phyloP scores from a whole-genome alignment of 345 rosid genomes.

The Bruguiera sexangula region DNA sequence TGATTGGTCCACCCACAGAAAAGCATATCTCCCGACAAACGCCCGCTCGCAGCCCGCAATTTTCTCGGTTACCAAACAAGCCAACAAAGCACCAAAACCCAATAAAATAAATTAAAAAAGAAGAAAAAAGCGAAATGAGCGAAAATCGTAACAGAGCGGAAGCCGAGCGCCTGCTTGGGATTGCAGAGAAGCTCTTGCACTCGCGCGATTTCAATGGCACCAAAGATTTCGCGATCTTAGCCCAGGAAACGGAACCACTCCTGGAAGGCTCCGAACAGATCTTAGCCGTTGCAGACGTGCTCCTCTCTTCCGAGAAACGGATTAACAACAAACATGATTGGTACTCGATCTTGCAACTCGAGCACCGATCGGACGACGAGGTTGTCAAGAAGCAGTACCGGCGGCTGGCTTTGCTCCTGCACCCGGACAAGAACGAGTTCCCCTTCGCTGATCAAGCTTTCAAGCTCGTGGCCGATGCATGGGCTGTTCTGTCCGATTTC shows the following conservation, averaged over 20 bases:
- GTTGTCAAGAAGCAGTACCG: conserved; percentile 70
- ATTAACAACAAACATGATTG: conserved; percentile 63
- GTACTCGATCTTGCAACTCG: conserved; percentile 79
- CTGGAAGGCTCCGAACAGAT: conserved; percentile 94
- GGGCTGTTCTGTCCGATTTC: conserved; percentile 68
- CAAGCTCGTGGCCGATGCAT: conserved; percentile 74
- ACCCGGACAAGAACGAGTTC: conserved; percentile 80
- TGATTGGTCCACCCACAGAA: too few relatives aligned
- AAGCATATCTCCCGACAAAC: too few relatives aligned
- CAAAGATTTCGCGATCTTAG: conserved; percentile 75
- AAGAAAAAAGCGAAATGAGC: conserved; percentile 36
- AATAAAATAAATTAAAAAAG: neutral
- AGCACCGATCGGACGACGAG: conserved; percentile 47
- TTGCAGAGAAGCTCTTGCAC: conserved; percentile 75
- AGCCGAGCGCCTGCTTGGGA: conserved; percentile 83
- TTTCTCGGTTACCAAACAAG: neutral
- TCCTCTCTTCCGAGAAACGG: conserved; percentile 59
- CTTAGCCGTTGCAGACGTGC: conserved; percentile 76
- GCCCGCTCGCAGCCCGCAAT: too few relatives aligned
- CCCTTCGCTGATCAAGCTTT: conserved; percentile 79
- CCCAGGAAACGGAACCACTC: conserved; percentile 82
- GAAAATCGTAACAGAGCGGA: conserved; percentile 46
- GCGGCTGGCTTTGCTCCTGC: conserved; percentile 79
- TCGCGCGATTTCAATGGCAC: conserved; percentile 65
- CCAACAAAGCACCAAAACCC: neutral